Conservation (phyloP, 1,284 basidiomycete genomes). For the Leccinum colubrinum region DNA sequence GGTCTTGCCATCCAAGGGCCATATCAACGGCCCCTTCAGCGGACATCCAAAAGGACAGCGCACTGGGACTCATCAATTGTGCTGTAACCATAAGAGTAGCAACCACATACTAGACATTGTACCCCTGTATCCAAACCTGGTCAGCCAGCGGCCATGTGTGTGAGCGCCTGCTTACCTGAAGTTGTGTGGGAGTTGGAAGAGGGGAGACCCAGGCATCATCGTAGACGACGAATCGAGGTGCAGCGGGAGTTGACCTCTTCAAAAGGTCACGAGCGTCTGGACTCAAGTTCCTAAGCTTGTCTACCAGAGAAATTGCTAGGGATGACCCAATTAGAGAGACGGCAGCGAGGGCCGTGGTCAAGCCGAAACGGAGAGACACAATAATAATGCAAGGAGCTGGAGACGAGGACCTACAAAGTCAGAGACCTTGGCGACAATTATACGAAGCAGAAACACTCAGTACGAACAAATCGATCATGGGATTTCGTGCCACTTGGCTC, state of each 20-base stretch:
- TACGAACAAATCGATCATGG: not conserved
- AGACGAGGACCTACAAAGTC: not conserved
- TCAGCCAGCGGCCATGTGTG: constrained; percentile 20
- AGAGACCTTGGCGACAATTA: not conserved
- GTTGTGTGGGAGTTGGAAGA: constrained; percentile 21
- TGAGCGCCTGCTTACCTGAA: constrained; percentile 21
- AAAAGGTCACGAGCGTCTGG: constrained; percentile 9
- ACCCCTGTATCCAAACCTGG: constrained; percentile 33
- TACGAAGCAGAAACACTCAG: not conserved
- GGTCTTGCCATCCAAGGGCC: constrained; percentile 40
- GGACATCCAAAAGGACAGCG: constrained; percentile 42
- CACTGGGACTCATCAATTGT: constrained; percentile 24
- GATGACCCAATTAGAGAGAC: not conserved
- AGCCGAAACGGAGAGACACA: not conserved
- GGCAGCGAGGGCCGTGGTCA: not conserved
- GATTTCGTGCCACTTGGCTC: not conserved
- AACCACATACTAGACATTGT: constrained; percentile 44
- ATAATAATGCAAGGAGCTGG: not conserved
- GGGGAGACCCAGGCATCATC: constrained; percentile 40
- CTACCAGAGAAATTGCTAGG: constrained; percentile 5
- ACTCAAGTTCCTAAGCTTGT: constrained; percentile 9
- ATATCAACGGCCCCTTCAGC: constrained; percentile 43
- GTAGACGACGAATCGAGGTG: constrained; percentile 46
- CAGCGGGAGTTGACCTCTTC: constrained; percentile 14
- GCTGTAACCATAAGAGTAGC: not conserved